Evolutionary conservation across 768 basidiomycete genomes (phyloP).

Genomic region (Podaxis sp.): DNA sequence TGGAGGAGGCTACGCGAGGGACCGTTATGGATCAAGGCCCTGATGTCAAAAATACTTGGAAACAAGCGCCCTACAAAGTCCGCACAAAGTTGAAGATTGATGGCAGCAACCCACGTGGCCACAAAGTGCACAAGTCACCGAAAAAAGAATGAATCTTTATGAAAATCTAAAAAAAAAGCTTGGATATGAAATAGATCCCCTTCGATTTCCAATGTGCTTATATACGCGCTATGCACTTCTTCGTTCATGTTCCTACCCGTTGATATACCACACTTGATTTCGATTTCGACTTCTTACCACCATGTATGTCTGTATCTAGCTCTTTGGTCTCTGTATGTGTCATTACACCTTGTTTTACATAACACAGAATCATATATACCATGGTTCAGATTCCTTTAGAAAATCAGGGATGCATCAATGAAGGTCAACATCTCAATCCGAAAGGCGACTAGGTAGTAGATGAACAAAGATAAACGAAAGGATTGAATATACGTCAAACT

Average conservation of each 20-base stretch:
- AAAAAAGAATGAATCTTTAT: neutral
- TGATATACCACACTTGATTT: no score
- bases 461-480: no score
- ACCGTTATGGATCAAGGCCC: neutral
- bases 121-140: neutral
- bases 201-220: neutral
- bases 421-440: no score
- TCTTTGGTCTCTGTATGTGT: neutral
- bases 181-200: neutral
- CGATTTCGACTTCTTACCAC: no score
- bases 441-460: no score
- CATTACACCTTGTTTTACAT: neutral
- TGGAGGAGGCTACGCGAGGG: neutral
- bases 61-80: neutral
- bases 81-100: neutral
- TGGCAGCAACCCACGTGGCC: neutral
- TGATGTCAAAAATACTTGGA: neutral
- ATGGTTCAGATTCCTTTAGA: neutral
- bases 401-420: no score
- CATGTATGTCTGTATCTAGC: neutral
- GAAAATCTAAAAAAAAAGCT: no score
- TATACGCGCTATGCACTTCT: neutral
- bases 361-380: neutral
- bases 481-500: no score
- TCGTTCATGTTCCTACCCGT: no score